Base-by-base conservation (phyloP, 78 protist genomes). In the Diacronema lutheri region DNA sequence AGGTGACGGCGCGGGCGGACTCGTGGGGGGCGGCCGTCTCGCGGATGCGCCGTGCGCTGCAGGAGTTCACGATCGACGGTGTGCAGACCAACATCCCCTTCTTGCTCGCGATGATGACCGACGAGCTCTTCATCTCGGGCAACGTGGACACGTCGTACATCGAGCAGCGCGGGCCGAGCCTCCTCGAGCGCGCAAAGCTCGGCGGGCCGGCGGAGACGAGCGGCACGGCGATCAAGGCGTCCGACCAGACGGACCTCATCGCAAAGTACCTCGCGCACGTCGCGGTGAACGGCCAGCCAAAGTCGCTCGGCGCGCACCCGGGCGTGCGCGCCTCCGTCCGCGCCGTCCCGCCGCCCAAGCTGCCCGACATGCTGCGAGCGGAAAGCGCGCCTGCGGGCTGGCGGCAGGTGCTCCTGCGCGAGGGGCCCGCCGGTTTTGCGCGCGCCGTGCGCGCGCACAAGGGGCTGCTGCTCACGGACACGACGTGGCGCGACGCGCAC, bases 401-500 rank as follows among this genome's bases (percentile, higher is more conserved):
- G 50, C 50, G 50, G 76, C 50, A 68, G n/a, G 50, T 68, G n/a
- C 76, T 68, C 11, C 20, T 4, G 23, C 29, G 9, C 6, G 76
- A 13, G 25, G 76, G 96, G 20, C 92, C 93, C 44, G 89, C 35
- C 37, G 95, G 60, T 12, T 91, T 91, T 58, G 92, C 88, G 26
- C 65, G 86, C 81, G 85, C 71, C 19, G 88, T 94, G 38, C 81
- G 86, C 25, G 37, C 66, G 64, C 74, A 41, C 68, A 5, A 5
- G 44, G 76, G 76, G 33, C 73, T 87, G 16, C 88, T 92, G 50
- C 1, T 93, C 82, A 93, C 91, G 26, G 96, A 94, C 92, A 95
- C 97, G 41, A 93, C 96, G 64, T 35, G 81, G 93, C 86, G 97
- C 16, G 97, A 95, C 69, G 97, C 97, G 44, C 97, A 95, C 92